These are phyloP conservation scores for Tagetes patula DNA, from an alignment of 129 eudicot genomes.

Conservation along the genomic window DNA sequence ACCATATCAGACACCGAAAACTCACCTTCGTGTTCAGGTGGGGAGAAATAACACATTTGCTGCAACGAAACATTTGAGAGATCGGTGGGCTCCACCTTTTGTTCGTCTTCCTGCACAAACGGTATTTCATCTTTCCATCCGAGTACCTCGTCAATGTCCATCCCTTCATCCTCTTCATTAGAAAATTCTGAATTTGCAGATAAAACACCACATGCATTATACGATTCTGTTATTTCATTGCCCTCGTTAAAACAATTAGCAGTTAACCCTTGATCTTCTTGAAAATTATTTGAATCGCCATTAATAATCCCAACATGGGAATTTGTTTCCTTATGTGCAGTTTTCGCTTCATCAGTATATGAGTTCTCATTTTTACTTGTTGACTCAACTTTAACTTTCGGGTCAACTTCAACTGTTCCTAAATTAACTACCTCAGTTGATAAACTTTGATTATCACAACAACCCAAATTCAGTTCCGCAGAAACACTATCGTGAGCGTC, in stretches of 20 bases:
- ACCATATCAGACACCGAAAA: too few species aligned
- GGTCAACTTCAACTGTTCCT: constrained; percentile 24
- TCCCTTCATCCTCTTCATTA: constrained; percentile 37
- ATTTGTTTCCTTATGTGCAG: not conserved
- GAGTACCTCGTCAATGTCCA: constrained; percentile 53
- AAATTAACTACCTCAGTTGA: constrained; percentile 8
- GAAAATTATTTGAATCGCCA: not conserved
- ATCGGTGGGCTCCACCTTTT: constrained; percentile 9
- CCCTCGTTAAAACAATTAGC: not conserved
- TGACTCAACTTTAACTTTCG: constrained; percentile 14
- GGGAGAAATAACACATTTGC: too few species aligned
- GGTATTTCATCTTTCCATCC: constrained; percentile 43
- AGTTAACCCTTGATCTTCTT: constrained; percentile 16
- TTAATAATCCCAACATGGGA: not conserved
- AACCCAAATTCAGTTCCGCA: constrained; percentile 14
- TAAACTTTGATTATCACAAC: constrained; percentile 24
- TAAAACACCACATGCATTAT: constrained; percentile 1
- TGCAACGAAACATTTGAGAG: constrained; percentile 16
- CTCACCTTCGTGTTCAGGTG: too few species aligned
- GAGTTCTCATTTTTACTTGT: constrained; percentile 27
- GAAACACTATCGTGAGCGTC: constrained; percentile 22
- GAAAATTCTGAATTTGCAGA: constrained; percentile 23
- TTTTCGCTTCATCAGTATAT: constrained; percentile 12
- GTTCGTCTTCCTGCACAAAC: constrained; percentile 15
- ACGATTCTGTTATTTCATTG: not conserved